phyloP scores from a whole-genome alignment of 768 basidiomycete species.

The Leccinellum rugosiceps region DNA sequence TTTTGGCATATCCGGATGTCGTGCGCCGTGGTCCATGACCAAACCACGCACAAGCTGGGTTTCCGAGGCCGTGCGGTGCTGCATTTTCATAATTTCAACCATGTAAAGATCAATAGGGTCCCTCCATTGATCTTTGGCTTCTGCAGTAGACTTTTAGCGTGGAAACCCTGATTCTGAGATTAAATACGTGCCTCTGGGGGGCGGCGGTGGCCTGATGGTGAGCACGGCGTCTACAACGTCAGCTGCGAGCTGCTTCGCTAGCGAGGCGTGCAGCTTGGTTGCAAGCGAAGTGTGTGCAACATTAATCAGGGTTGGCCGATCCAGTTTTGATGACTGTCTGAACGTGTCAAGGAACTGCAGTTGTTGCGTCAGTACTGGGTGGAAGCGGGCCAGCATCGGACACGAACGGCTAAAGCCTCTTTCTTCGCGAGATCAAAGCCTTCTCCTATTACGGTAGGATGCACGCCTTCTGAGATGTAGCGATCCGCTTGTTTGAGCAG shows the following conservation, averaged over 20 bases:
- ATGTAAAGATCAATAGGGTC: conserved; percentile 98
- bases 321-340: conserved; percentile 73
- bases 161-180: conserved; percentile 26
- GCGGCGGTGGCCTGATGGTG: conserved; percentile 72
- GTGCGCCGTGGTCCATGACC: conserved; percentile 94
- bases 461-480: conserved; percentile 96
- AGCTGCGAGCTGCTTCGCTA: conserved; percentile 86
- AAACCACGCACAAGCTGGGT: conserved; percentile 94
- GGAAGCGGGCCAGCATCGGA: conserved; percentile 15
- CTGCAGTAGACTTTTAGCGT: conserved; percentile 36
- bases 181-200: conserved; percentile 49
- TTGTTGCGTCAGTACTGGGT: conserved; percentile 18
- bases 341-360: conserved; percentile 88
- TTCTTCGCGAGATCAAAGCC: conserved; percentile 99
- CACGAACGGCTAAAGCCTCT: conserved; percentile 78
- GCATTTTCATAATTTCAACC: conserved; percentile 99
- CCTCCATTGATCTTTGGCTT: conserved; percentile 62
- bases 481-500: conserved; percentile 97
- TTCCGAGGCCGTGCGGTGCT: conserved; percentile 96
- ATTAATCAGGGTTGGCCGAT: conserved; percentile 88
- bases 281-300: conserved; percentile 94
- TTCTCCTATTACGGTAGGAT: conserved; percentile 92
- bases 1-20: conserved; percentile 99
- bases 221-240: conserved; percentile 95
- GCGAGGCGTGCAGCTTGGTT: conserved; percentile 79